Conservation (phyloP, 257 asterid species). For the Verbena officinalis region DNA sequence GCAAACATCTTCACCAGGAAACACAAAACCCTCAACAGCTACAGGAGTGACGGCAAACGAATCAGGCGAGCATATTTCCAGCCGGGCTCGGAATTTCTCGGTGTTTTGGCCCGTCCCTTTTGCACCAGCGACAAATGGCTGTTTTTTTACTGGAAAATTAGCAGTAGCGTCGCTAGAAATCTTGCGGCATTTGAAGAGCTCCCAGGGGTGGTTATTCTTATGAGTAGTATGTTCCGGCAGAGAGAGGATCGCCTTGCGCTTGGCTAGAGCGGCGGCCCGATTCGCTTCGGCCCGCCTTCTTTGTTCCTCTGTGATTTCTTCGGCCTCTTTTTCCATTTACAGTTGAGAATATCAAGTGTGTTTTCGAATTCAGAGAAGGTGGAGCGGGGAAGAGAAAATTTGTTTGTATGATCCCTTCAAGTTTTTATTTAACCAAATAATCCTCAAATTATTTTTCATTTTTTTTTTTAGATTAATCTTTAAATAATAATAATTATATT, state of each 20-base stretch:
- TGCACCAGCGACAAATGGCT: constrained; percentile 23
- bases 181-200: constrained; percentile 74
- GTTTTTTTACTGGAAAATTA: constrained; percentile 24
- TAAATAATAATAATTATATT: too few species aligned
- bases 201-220: constrained; percentile 35
- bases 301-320: constrained; percentile 78
- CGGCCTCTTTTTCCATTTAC: constrained; percentile 35
- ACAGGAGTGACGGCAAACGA: constrained; percentile 72
- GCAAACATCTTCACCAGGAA: constrained; percentile 66
- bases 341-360: neutral
- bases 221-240: constrained; percentile 12
- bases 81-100: constrained; percentile 57
- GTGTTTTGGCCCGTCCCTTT: constrained; percentile 28
- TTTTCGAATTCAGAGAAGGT: neutral
- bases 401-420: too few species aligned
- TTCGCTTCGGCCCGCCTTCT: constrained; percentile 76
- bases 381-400: too few species aligned
- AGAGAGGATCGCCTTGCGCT: constrained; percentile 65
- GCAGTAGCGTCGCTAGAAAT: constrained; percentile 32
- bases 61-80: constrained; percentile 85
- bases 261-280: constrained; percentile 85
- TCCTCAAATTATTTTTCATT: neutral
- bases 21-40: constrained; percentile 54
- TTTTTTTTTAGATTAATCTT: too few species aligned
- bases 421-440: too few species aligned